Base-by-base conservation (phyloP, 2,329 filamentous ascomycete genomes). In the Amauroascus niger region DNA sequence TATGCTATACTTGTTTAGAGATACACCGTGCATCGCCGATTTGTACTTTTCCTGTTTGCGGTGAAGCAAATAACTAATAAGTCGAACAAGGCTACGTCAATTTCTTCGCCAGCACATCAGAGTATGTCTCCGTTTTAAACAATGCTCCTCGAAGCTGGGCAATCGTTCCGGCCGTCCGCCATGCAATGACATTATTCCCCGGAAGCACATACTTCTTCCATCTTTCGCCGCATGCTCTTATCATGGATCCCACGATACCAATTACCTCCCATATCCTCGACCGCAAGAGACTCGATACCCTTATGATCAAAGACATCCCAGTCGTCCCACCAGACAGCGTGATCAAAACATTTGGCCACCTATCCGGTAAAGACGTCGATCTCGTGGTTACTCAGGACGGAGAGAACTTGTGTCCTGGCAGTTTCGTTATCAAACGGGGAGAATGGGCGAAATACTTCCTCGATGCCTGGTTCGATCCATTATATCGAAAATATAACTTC, bases 251-350 rank as follows among this genome's bases (percentile, higher is more conserved):
- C 6, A 72, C 76, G 32, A 71, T 85, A 51, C 79, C 80, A 13
- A 72, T 97, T 32, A 82, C 88, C 59, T 76, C 80, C 1, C 80
- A 88, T 62, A 71, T 98, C 37, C 81, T 94, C 68, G 74, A 81
- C 9, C 72, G 82, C 9, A 73, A 74, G 50, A 80, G 76, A 53
- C 76, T 98, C 46, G 86, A 94, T 64, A 76, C 75, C 20, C 68
- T 87, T 54, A 96, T 97, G 88, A 80, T 93, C 62, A 86, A 83
- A 67, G 87, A 95, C 68, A 78, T 83, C 52, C 82, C 93, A 5
- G 82, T 98, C 49, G 91, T 97, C 7, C 93, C 91, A 1, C 93
- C 94, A 0, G 88, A 96, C 71, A 95, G 88, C 71, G 90, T 98
- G 62, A 97, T 98, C 73, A 91, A 87, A 75, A 97, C 94, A 0